phyloP scores from a whole-genome alignment of 2,329 filamentous ascomycete genomes.

The Colletotrichum sublineola region DNA sequence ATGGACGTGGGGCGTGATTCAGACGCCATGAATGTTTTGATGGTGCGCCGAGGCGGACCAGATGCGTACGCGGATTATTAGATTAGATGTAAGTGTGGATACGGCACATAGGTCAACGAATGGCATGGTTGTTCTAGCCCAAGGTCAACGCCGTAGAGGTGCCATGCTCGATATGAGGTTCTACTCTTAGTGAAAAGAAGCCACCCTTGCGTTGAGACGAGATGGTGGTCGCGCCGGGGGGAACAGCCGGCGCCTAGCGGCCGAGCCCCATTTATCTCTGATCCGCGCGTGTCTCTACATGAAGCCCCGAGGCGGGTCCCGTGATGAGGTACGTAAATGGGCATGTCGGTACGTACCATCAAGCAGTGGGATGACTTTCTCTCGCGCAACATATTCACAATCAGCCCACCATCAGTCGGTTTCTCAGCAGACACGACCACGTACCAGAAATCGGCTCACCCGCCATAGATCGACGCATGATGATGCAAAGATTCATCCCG shows the following conservation, averaged over 20 bases:
- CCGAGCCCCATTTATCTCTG: background rate
- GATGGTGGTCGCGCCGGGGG: constrained; percentile 4
- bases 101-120: background rate
- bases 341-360: background rate
- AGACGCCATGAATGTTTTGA: too few species aligned
- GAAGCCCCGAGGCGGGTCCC: constrained; percentile 10
- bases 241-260: background rate
- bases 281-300: background rate
- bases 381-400: constrained; percentile 3
- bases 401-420: constrained; percentile 40
- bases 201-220: background rate
- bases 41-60: too few species aligned
- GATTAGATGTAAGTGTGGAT: background rate
- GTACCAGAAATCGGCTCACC: constrained; percentile 20
- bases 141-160: too few species aligned
- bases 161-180: too few species aligned
- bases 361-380: constrained; percentile 27
- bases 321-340: background rate
- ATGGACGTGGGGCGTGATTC: too few species aligned
- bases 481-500: constrained; percentile 21
- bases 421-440: constrained; percentile 15
- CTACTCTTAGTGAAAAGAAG: too few species aligned
- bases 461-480: constrained; percentile 30
- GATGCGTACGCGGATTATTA: background rate
- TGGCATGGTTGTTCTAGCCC: background rate